Conservation (phyloP, 768 basidiomycete species). For the Plicaturopsis crispa region DNA sequence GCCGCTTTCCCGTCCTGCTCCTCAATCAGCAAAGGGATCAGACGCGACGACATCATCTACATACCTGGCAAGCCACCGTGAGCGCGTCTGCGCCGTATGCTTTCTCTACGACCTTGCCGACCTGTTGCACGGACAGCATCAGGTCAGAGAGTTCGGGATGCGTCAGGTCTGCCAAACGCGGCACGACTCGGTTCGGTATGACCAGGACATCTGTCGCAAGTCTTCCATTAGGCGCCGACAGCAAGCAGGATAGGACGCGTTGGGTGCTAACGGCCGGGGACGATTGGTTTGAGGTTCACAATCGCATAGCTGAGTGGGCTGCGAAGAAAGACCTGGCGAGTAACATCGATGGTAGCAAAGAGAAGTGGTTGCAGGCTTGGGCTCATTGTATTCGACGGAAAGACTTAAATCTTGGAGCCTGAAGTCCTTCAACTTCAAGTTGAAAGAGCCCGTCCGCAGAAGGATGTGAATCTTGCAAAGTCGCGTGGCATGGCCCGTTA, state of each 20-base stretch:
- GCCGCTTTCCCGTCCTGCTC: constrained; percentile 82
- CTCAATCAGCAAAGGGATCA: too few relatives aligned
- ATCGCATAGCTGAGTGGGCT: constrained; percentile 70
- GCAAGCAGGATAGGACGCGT: background rate
- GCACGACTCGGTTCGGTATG: constrained; percentile 46
- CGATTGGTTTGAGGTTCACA: constrained; percentile 91
- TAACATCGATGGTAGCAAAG: constrained; percentile 78
- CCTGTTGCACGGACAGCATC: constrained; percentile 71
- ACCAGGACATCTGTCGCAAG: constrained; percentile 50
- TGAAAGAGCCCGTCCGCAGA: too few relatives aligned
- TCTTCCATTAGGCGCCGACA: constrained; percentile 1
- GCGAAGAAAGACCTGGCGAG: constrained; percentile 68
- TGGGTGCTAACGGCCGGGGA: constrained; percentile 77
- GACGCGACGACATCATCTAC: constrained; percentile 2
- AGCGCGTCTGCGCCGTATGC: constrained; percentile 79
- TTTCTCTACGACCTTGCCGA: constrained; percentile 73
- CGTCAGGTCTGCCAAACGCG: constrained; percentile 46
- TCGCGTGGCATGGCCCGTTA: too few relatives aligned
- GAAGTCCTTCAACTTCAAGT: too few relatives aligned
- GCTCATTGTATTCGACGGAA: background rate
- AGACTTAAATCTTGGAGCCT: background rate
- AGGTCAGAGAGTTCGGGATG: constrained; percentile 71
- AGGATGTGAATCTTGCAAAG: too few relatives aligned
- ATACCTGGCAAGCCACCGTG: constrained; percentile 86
- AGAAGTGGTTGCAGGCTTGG: constrained; percentile 29